Evolutionary conservation across 2,329 filamentous ascomycete genomes (phyloP).

Genomic region (Neofusicoccum parvum): DNA sequence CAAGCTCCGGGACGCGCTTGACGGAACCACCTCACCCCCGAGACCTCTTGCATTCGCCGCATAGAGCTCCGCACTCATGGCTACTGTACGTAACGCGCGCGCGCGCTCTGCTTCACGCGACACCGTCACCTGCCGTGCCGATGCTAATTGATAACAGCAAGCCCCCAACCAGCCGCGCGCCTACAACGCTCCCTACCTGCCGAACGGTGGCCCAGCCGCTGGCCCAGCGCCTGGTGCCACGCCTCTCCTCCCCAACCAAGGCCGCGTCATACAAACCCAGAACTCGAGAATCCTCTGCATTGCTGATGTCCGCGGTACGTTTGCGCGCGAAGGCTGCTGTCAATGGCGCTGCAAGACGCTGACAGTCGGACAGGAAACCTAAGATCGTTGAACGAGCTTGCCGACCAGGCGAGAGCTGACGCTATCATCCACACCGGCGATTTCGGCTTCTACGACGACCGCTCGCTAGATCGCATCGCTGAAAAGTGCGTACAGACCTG

Average conservation of each 20-base stretch:
- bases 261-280: slow-evolving; percentile 54
- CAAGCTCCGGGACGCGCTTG: slow-evolving; percentile 16
- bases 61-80: slow-evolving; percentile 24
- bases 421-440: slow-evolving; percentile 99
- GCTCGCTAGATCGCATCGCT: slow-evolving; percentile 92
- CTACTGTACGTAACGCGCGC: slow-evolving; percentile 24
- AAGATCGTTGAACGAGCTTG: slow-evolving; percentile 92
- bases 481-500: slow-evolving; percentile 73
- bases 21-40: slow-evolving; percentile 23
- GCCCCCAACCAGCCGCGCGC: slow-evolving; percentile 54
- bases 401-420: slow-evolving; percentile 90
- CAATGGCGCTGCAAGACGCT: slow-evolving; percentile 7
- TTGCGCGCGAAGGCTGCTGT: not conserved
- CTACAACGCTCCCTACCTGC: slow-evolving; percentile 50
- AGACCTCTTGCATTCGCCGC: slow-evolving; percentile 20
- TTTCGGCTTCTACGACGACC: slow-evolving; percentile 98
- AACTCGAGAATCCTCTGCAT: slow-evolving; percentile 54
- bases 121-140: not conserved
- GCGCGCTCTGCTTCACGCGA: not conserved
- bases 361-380: slow-evolving; percentile 71
- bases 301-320: slow-evolving; percentile 54
- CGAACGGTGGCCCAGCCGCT: slow-evolving; percentile 49
- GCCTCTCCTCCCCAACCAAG: slow-evolving; percentile 56
- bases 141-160: slow-evolving; percentile 44
- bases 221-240: slow-evolving; percentile 47